Conservation (phyloP, 176 grass and related monocot genomes). For the Aechmea fasciata region DNA sequence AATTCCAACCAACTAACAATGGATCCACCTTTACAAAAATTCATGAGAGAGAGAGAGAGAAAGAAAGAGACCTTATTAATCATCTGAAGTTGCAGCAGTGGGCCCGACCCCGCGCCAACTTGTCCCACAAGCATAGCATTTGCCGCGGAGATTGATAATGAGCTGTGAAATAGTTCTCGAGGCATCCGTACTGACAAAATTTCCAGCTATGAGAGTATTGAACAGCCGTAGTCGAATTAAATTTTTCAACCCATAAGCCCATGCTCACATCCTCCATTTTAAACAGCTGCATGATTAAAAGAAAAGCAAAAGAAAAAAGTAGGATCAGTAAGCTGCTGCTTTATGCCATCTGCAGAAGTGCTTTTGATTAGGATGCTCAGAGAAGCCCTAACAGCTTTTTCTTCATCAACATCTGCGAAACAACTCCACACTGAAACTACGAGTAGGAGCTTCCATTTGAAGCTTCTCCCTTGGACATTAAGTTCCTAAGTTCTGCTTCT, state of each 20-base stretch:
- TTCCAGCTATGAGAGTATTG: slow-evolving; percentile 92
- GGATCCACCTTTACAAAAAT: not conserved
- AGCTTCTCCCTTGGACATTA: not conserved
- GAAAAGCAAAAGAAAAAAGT: not conserved
- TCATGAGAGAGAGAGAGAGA: not conserved
- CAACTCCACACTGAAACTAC: no score
- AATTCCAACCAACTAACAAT: not conserved
- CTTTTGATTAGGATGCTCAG: no score
- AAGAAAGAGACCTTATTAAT: not conserved
- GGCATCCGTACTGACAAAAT: slow-evolving; percentile 90
- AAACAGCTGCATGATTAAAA: slow-evolving; percentile 54
- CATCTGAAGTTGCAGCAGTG: slow-evolving; percentile 92
- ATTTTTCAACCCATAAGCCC: slow-evolving; percentile 90
- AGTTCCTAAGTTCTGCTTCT: no score
- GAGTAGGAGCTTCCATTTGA: no score
- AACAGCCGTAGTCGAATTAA: slow-evolving; percentile 53
- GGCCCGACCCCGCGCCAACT: slow-evolving; percentile 48
- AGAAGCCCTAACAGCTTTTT: no score
- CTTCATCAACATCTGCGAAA: no score
- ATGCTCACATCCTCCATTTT: slow-evolving; percentile 99
- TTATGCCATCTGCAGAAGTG: no score
- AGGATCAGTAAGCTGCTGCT: not conserved
- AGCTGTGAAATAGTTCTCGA: slow-evolving; percentile 83
- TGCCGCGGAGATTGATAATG: slow-evolving; percentile 91
- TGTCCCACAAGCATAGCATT: slow-evolving; percentile 87